Conservation (phyloP, 495 filamentous ascomycete species). For the Aspergillus diversus region DNA sequence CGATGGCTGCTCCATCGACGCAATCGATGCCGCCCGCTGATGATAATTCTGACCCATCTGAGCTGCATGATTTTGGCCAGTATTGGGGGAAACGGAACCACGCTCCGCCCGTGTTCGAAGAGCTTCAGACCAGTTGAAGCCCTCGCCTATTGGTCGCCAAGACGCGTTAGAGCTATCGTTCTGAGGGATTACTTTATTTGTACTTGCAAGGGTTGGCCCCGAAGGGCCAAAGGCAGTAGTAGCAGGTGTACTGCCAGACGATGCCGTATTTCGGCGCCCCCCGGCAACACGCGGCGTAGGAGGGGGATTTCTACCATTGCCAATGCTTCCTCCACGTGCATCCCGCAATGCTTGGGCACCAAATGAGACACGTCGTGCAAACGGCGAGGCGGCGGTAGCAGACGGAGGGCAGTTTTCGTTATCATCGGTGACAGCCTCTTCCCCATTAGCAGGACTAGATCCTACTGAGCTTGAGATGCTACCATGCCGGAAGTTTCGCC, state of each 20-base stretch:
- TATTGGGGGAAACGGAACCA: constrained; percentile 58
- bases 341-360: constrained; percentile 84
- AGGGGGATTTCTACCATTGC: constrained; percentile 51
- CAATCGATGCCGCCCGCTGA: constrained; percentile 64
- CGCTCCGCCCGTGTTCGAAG: constrained; percentile 87
- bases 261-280: constrained; percentile 27
- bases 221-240: constrained; percentile 23
- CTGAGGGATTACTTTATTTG: constrained; percentile 37
- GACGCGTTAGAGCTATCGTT: constrained; percentile 52
- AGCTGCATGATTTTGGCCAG: constrained; percentile 31
- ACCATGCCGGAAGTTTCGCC: constrained; percentile 60
- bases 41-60: constrained; percentile 38
- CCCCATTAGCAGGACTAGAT: constrained; percentile 72
- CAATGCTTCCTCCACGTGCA: constrained; percentile 54
- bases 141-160: constrained; percentile 73
- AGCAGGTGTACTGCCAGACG: constrained; percentile 28
- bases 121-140: constrained; percentile 94
- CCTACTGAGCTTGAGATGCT: constrained; percentile 75
- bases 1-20: constrained; percentile 66
- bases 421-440: constrained; percentile 89
- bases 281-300: constrained; percentile 31
- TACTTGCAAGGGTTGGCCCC: constrained; percentile 46
- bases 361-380: constrained; percentile 86
- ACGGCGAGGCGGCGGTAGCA: constrained; percentile 68
- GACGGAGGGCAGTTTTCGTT: constrained; percentile 56